Base-by-base conservation (phyloP, 2,329 filamentous ascomycete species). In the Xylariaceae sp. region DNA sequence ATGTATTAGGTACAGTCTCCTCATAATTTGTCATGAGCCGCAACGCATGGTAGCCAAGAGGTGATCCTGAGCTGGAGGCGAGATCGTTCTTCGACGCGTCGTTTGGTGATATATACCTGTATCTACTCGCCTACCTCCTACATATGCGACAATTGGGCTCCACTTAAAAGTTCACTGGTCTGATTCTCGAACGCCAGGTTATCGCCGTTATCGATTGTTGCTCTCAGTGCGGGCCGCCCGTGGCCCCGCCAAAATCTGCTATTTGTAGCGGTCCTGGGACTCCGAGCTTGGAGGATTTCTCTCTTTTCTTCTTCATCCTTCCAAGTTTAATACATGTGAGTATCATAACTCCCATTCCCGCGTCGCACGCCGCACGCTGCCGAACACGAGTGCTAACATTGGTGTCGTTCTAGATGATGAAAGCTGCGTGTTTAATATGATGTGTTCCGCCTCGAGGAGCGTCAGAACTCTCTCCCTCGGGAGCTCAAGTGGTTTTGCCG, bases 251-350 rank as follows among this genome's bases (percentile, higher is more conserved):
- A 7, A 28, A 7, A 28, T 28, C 7, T 28, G 49, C 41, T 56
- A 56, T 58, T 53, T 58, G 50, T 63, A 50, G 34, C n/a, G 46
- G 50, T 17, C 11, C 36, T n/a, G 43, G 31, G 41, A 51, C 51
- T 46, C 34, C 22, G 52, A 62, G 60, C 64, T 64, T 64, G 39
- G 67, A 48, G 56, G 60, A 69, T 71, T 56, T 56, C 63, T 63
- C 71, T 71, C 69, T 73, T 79, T 80, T 78, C 74, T 75, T 85
- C 81, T 87, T 85, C 82, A 93, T 90, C 92, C 90, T 96, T 97
- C 92, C 91, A 90, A 89, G 92, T 97, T 95, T 96, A 95, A 88
- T 86, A 87, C 83, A 90, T 79, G 92, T 97, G 80, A 83, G 91
- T 84, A 49, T 49, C 51, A 28, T 28, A 28, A 28, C 22, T 28